Evolutionary conservation across 2,329 filamentous ascomycete genomes (phyloP).

Genomic region (Sordariomycetes sp.): DNA sequence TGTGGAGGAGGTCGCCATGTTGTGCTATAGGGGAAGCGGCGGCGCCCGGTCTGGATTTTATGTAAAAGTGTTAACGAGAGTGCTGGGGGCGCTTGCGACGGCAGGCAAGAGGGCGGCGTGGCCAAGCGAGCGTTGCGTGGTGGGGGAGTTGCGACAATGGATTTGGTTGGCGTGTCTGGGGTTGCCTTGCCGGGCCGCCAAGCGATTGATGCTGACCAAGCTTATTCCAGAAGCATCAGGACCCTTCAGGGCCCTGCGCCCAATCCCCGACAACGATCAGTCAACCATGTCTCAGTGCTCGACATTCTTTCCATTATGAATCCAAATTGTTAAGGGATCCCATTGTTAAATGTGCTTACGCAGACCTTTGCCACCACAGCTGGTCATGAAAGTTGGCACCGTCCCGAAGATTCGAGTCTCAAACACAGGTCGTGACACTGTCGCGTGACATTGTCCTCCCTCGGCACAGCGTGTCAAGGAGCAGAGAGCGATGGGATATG

Average conservation of each 20-base stretch:
- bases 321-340: no score
- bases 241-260: neutral
- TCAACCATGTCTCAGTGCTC: neutral
- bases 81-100: neutral
- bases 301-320: no score
- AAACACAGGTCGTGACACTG: no score
- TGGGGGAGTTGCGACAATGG: neutral
- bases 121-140: neutral
- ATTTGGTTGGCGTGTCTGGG: neutral
- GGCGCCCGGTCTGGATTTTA: conserved; percentile 1
- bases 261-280: neutral
- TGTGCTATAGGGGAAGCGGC: conserved; percentile 10
- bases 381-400: no score
- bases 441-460: no score
- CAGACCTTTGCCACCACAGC: no score
- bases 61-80: conserved; percentile 4
- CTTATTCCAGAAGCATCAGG: conserved; percentile 4
- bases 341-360: no score
- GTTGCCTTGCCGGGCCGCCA: neutral
- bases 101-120: neutral
- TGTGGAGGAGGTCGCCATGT: conserved; percentile 40
- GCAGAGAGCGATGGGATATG: no score
- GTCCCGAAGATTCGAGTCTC: no score
- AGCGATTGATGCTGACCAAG: conserved; percentile 1
- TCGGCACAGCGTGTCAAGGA: no score